These are phyloP conservation scores for Verbascum thapsus DNA, from an alignment of 257 asterid genomes.

Conservation along the genomic window DNA sequence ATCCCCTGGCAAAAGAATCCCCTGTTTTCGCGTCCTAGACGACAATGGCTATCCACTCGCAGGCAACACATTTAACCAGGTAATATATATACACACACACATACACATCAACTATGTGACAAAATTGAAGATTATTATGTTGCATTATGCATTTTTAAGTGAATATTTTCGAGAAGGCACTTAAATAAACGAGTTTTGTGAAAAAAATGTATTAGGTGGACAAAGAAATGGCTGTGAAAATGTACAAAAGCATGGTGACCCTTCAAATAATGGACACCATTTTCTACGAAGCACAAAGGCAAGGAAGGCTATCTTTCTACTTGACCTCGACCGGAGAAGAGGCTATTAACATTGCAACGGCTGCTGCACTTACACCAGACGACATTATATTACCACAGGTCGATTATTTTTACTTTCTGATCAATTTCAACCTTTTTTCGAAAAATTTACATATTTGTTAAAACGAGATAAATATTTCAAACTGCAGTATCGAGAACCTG, in stretches of 20 bases:
- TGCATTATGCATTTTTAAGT: too few species aligned
- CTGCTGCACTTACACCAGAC: slow-evolving; percentile 77
- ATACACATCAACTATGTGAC: not conserved
- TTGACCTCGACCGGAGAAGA: slow-evolving; percentile 84
- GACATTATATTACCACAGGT: slow-evolving; percentile 71
- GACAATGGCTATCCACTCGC: slow-evolving; percentile 63
- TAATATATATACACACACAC: slow-evolving; percentile 16
- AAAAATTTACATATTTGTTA: too few species aligned
- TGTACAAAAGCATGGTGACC: slow-evolving; percentile 73
- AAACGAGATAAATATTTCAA: too few species aligned
- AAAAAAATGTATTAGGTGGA: slow-evolving; percentile 46
- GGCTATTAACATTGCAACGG: slow-evolving; percentile 81
- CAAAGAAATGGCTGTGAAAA: slow-evolving; percentile 68
- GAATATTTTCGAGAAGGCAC: not conserved
- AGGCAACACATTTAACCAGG: slow-evolving; percentile 61
- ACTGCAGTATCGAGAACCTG: slow-evolving; percentile 89
- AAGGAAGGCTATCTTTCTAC: slow-evolving; percentile 84
- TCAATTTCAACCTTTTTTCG: too few species aligned
- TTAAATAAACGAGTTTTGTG: not conserved
- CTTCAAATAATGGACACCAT: slow-evolving; percentile 76
- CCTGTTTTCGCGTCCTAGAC: slow-evolving; percentile 87
- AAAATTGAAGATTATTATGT: not conserved
- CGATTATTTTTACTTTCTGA: not conserved
- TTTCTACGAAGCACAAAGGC: slow-evolving; percentile 87
- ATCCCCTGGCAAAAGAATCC: slow-evolving; percentile 60